These are phyloP conservation scores for Heterobasidion annosum DNA, from an alignment of 1,284 basidiomycete species.

Conservation along the genomic window DNA sequence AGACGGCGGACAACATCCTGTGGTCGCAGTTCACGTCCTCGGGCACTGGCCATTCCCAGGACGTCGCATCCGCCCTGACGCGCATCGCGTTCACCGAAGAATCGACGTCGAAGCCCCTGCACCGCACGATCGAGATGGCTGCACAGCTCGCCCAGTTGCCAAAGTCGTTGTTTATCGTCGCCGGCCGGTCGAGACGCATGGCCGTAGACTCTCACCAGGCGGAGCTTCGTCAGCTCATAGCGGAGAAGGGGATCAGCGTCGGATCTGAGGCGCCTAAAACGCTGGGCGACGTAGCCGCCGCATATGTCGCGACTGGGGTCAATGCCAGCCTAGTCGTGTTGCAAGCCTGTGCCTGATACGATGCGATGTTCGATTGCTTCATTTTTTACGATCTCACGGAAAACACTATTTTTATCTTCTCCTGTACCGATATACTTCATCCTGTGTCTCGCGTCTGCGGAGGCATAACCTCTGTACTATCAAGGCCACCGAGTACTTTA, in stretches of 20 bases:
- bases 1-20: slow-evolving; percentile 63
- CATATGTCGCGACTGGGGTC: slow-evolving; percentile 44
- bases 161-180: slow-evolving; percentile 44
- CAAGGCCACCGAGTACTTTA: too few species aligned
- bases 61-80: slow-evolving; percentile 33
- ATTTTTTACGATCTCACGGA: too few species aligned
- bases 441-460: too few species aligned
- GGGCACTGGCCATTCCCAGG: slow-evolving; percentile 16
- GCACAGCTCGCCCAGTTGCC: neutral
- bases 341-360: slow-evolving; percentile 31
- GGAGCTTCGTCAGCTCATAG: slow-evolving; percentile 52
- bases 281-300: slow-evolving; percentile 67
- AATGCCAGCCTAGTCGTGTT: slow-evolving; percentile 52
- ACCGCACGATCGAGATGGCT: slow-evolving; percentile 36
- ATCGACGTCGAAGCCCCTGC: slow-evolving; percentile 44
- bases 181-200: slow-evolving; percentile 71
- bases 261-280: slow-evolving; percentile 64
- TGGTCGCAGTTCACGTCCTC: slow-evolving; percentile 47
- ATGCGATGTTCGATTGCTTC: too few species aligned
- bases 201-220: slow-evolving; percentile 41
- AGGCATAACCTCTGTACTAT: too few species aligned
- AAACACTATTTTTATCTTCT: too few species aligned
- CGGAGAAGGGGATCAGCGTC: slow-evolving; percentile 32
- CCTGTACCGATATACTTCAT: too few species aligned
- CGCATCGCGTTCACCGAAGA: slow-evolving; percentile 48